Evolutionary conservation across 23 red algal species (phyloP).

Genomic region (Gracilariopsis chorda): DNA sequence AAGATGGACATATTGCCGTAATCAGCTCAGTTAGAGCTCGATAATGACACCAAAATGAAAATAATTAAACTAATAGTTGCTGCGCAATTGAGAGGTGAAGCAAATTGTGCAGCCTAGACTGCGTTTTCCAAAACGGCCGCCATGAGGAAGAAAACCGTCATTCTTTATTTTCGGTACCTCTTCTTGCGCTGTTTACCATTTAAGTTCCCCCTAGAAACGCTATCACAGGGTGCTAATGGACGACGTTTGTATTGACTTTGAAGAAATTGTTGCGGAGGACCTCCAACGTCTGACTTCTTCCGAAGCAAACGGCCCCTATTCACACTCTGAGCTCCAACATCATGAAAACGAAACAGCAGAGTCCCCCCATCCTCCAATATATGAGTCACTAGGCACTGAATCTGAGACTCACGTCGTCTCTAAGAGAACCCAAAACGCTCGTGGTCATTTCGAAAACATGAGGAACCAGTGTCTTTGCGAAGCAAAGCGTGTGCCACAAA

Average conservation of each 20-base stretch:
- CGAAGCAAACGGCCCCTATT: no score
- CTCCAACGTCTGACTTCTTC: no score
- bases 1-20: not conserved
- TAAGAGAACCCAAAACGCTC: conserved; percentile 49
- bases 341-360: no score
- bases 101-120: not conserved
- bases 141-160: not conserved
- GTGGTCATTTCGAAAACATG: no score
- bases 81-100: not conserved
- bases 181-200: not conserved
- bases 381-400: no score
- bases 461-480: no score
- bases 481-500: no score
- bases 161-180: not conserved
- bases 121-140: not conserved
- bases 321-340: no score
- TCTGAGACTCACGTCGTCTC: no score
- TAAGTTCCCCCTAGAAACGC: no score
- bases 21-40: not conserved
- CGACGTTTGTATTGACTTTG: not conserved
- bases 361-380: no score
- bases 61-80: not conserved
- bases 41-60: not conserved
- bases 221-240: not conserved
- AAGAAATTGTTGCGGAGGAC: not conserved